Base-by-base conservation (phyloP, 2,329 filamentous ascomycete genomes). In the Pseudogymnoascus sp. region DNA sequence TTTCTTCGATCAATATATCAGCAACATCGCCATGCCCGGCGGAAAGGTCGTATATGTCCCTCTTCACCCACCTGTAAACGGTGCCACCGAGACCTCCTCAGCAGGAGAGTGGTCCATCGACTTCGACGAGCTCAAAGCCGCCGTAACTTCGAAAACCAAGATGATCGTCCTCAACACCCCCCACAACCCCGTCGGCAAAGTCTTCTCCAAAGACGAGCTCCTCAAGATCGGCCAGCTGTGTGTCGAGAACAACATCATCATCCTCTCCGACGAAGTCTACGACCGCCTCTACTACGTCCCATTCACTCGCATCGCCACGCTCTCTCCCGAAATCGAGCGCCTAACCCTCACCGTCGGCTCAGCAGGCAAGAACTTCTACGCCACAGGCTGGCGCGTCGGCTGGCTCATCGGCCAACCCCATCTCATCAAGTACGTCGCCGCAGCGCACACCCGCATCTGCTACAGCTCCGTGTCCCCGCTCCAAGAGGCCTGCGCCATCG, bases 1-100 rank as follows among this genome's bases (percentile, higher is more conserved):
- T 10, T 99, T 97, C 78, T 99, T 97, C 74, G 94, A 99, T 77
- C 94, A 99, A 86, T 96, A 97, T 75, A 96, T 99, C 69, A 92
- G 88, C 80, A 99, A 99, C 77, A 97, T 99, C 67, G 90, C 97
- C 76, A 97, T 99, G 92, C 87, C 94, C 0, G 94, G 94, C 61
- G 94, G 94, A 68, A 95, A 88, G 73, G 91, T 97, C 67, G 88
- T 93, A 69, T 97, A 97, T 73, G 93, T 97, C 23, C 92, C 94
- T n/a, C 81, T 99, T 73, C 90, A 94, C 66, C 93, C 94, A 28
- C 94, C 94, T 8, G 82, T 84, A 67, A 86, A 91, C 53, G 94
- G 94, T 60, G 88, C 86, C 4, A 84, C 81, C 40, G 84, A 87
- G 75, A 96, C 90, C 0, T 91, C 91, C 0, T 92, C 91, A 4